phyloP scores from a whole-genome alignment of 768 basidiomycete species.

The Tulasnella sp. region DNA sequence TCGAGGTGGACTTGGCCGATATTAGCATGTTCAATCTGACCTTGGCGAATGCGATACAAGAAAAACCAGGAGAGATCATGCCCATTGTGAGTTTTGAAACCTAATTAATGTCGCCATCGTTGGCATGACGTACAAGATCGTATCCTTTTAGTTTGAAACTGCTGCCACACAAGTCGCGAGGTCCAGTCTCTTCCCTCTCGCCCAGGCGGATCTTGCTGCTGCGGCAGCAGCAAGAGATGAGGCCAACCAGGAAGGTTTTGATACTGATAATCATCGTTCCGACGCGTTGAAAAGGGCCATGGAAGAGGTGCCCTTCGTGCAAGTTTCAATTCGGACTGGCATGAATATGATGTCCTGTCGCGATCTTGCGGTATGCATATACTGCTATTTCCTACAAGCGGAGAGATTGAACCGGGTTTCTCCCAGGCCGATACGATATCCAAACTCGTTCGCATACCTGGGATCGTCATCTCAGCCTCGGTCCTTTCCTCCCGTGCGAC shows the following conservation, averaged over 20 bases:
- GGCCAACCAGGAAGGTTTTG: slow-evolving; percentile 3
- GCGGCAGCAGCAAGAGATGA: slow-evolving; percentile 40
- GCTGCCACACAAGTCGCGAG: slow-evolving; percentile 80
- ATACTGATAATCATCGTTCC: slow-evolving; percentile 20
- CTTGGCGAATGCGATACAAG: slow-evolving; percentile 82
- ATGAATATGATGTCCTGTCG: slow-evolving; percentile 90
- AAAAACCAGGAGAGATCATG: slow-evolving; percentile 76
- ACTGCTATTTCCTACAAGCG: background rate
- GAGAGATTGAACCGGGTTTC: background rate
- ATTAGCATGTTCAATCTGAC: slow-evolving; percentile 77
- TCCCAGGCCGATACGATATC: slow-evolving; percentile 72
- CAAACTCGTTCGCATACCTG: slow-evolving; percentile 90
- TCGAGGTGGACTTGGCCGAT: slow-evolving; percentile 77
- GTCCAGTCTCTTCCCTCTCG: slow-evolving; percentile 69
- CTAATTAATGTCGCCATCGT: background rate
- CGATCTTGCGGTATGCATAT: slow-evolving; percentile 68
- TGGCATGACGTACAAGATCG: background rate
- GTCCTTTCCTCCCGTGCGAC: slow-evolving; percentile 88
- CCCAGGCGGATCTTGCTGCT: slow-evolving; percentile 37
- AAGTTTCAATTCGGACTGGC: slow-evolving; percentile 80
- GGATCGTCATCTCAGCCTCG: slow-evolving; percentile 96
- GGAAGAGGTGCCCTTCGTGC: slow-evolving; percentile 54
- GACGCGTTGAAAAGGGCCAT: slow-evolving; percentile 18
- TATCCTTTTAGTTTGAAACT: slow-evolving; percentile 63
- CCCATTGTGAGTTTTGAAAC: slow-evolving; percentile 51